phyloP scores from a whole-genome alignment of 1,284 basidiomycete genomes.

The Heterobasidion occidentale region DNA sequence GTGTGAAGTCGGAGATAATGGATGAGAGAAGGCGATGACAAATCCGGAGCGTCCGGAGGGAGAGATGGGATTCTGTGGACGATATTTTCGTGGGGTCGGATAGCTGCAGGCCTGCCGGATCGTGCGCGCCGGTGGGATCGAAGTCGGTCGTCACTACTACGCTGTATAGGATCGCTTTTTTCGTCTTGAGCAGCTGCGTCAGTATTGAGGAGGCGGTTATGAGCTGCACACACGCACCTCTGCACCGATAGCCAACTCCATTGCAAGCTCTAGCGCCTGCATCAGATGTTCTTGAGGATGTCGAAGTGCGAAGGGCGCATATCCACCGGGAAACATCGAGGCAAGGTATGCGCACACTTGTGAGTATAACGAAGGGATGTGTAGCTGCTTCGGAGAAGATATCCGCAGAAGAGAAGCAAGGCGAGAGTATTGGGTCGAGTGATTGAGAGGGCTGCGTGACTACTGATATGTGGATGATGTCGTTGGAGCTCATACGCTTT shows the following conservation, averaged over 20 bases:
- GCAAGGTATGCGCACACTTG: conserved; percentile 33
- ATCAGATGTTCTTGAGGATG: conserved; percentile 26
- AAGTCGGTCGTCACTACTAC: conserved; percentile 49
- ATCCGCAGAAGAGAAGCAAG: conserved; percentile 45
- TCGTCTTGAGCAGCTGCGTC: conserved; percentile 33
- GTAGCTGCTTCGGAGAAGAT: conserved; percentile 43
- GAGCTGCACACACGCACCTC: conserved; percentile 23
- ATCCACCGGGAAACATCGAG: conserved; percentile 32
- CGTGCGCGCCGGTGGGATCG: conserved; percentile 19
- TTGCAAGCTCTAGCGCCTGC: conserved; percentile 42
- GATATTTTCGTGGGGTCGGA: neutral
- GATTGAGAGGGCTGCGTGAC: conserved; percentile 34
- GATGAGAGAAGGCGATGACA: conserved; percentile 22
- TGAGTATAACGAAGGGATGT: conserved; percentile 44
- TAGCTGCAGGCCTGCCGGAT: conserved; percentile 19
- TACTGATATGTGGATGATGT: conserved; percentile 3
- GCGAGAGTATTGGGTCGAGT: conserved; percentile 32
- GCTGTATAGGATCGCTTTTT: conserved; percentile 53
- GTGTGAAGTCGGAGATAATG: conserved; percentile 59
- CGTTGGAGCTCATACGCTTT: neutral
- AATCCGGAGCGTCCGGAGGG: conserved; percentile 15
- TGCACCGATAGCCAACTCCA: conserved; percentile 31
- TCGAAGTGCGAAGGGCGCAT: conserved; percentile 26
- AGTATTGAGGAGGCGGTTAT: neutral
- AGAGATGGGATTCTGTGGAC: conserved; percentile 12